phyloP scores from a whole-genome alignment of 371 early-diverging fungal genomes.

The Mortierella sp. region DNA sequence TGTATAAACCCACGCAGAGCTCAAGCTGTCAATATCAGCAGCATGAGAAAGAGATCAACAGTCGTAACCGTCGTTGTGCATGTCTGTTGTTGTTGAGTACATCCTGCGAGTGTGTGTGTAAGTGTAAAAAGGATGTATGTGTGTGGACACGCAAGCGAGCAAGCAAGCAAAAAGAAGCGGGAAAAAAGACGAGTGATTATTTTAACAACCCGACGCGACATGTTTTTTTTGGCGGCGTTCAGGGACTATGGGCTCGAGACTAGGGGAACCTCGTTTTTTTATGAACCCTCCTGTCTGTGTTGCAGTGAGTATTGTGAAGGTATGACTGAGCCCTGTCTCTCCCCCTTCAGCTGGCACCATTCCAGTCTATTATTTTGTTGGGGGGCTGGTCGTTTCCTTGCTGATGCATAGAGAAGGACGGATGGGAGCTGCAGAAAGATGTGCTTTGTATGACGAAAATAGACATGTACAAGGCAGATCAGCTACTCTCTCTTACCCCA shows the following conservation, averaged over 20 bases:
- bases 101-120: neutral
- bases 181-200: neutral
- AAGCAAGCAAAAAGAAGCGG: neutral
- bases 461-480: neutral
- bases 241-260: conserved; percentile 8
- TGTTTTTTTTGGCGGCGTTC: neutral
- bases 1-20: neutral
- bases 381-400: neutral
- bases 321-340: conserved; percentile 1
- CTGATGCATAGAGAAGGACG: neutral
- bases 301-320: neutral
- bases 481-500: conserved; percentile 45
- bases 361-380: neutral
- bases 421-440: neutral
- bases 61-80: neutral
- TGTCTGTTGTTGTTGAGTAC: neutral
- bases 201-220: conserved; percentile 12
- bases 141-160: neutral
- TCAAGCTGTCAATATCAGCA: neutral
- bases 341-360: neutral
- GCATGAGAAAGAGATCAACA: neutral
- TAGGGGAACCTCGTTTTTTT: conserved; percentile 6
- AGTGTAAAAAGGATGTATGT: neutral
- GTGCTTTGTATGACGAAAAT: neutral
- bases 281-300: neutral